A percentile compares a stretch with the other conserved stretches of the same genome.
Conservation (phyloP, 345 rosid genomes). For the Eutrema heterophyllum region DNA sequence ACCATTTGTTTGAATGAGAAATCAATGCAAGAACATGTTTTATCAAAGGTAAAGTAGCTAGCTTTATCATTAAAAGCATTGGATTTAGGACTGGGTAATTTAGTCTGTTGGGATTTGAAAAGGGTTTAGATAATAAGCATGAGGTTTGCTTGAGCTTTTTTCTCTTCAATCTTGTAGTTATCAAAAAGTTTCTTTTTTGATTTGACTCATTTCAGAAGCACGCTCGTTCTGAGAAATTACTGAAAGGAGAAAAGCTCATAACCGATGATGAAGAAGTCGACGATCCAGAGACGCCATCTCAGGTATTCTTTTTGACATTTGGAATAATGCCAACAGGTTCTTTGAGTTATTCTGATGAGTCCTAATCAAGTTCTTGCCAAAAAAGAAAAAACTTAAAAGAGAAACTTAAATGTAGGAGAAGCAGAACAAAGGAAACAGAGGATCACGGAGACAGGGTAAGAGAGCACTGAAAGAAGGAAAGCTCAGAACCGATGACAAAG, state of each 20-base stretch:
- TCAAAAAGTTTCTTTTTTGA: not conserved
- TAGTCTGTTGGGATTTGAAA: not conserved
- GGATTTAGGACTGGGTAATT: not conserved
- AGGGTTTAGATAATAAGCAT: not conserved
- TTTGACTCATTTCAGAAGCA: conserved; percentile 26
- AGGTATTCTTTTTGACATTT: conserved; percentile 12
- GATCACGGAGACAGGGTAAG: conserved; percentile 16
- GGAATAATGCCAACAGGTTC: not conserved
- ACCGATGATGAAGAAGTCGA: conserved; percentile 3
- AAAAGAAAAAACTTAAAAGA: no score
- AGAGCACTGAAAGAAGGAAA: conserved; percentile 9
- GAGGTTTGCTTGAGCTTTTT: not conserved
- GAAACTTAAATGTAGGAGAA: conserved; percentile 8
- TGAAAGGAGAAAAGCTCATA: conserved; percentile 3
- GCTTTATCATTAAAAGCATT: not conserved
- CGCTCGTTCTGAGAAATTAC: not conserved
- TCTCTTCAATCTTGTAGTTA: not conserved
- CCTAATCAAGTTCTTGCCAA: not conserved
- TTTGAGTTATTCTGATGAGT: not conserved
- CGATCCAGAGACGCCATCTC: conserved; percentile 2
- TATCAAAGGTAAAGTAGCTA: conserved; percentile 58
- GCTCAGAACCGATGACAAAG: not conserved
- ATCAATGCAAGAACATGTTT: conserved; percentile 60
- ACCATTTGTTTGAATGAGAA: conserved; percentile 66
- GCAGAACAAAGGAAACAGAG: conserved; percentile 17